Base-by-base conservation (phyloP, 2,329 filamentous ascomycete species). In the Xylaria multiplex region DNA sequence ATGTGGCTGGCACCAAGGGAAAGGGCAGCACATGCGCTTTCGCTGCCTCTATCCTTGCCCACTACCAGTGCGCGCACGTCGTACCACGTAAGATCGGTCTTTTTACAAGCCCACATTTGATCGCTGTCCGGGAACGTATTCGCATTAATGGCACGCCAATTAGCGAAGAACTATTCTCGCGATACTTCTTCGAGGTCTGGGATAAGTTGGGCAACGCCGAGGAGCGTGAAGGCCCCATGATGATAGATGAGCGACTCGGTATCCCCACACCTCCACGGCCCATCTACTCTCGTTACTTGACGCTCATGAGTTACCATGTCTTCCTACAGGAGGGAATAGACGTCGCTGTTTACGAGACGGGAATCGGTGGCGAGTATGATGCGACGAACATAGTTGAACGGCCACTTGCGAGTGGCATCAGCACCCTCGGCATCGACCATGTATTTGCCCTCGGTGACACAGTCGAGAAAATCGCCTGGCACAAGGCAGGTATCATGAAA, bases 1-100 rank as follows among this genome's bases (percentile, higher is more conserved):
- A 92, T 77, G 85, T 93, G 30, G 86, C 90, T 27, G 91, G 91
- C 5, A 93, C 90, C n/a, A 93, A 93, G 76, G 91, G 91, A 5
- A 93, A 93, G 78, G 91, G 90, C 32, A 90, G 86, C 72, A 91
- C 89, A 1, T 92, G 90, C 73, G 90, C 89, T 45, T 91, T 90
- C 69, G 82, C 87, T 64, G 83, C 88, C 67, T 87, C 86, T 7
- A 88, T 92, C 67, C 83, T 93, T 50, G 79, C 81, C 16, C 81
- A 81, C 59, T 85, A 88, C 72, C 82, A 81, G 19, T 73, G 73
- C 52, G 70, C 71, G 5, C 62, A 74, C 60, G 63, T 71, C 30
- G 70, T 72, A 1, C 82, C 82, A 32, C 75, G 68, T 59, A 86
- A 82, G 70, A 82, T 86, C 45, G 90, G 90, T 13, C 83, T 91